Evolutionary conservation across 2,329 filamentous ascomycete species (phyloP), one percentile per base, ranked within the genome.

Genomic region (Thyridium curvatum): DNA sequence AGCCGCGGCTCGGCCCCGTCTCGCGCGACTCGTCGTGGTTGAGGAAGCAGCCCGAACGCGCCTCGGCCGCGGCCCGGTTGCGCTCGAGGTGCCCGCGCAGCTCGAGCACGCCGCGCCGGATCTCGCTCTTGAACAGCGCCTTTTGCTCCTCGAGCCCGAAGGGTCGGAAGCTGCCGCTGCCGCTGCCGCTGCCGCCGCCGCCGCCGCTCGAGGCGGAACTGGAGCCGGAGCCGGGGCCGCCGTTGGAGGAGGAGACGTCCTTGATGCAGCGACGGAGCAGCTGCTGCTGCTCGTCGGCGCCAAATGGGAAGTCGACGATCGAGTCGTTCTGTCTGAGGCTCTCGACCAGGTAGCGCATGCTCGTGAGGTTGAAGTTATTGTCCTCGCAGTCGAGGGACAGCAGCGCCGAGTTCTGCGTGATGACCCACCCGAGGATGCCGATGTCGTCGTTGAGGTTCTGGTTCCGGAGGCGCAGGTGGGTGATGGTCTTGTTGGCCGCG

Each of bases 361-460:
- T 70, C 16, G 71, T 71, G 29, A 74, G 56, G 44, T 72, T 75
- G 47, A 77, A 71, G 38, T 68, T 68, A 43, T 77, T 78, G 45
- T 69, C 66, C 31, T 71, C 68, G 46, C 71, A 74, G 50, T 79
- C 74, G 13, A 79, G 54, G 39, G 72, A 72, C 18, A 63, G 61
- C 3, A 79, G 61, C 0, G 65, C 65, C 42, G 56, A 60, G 50
- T 77, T 77, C 21, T 56, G 53, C 5, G 65, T 62, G 13, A 79
- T 62, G 3, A 70, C 69, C 31, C 64, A 64, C 31, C 71, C 72
- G 26, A 79, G 54, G 37, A 54, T 54, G 18, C 71, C 74, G 15
- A 73, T 68, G 40, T 76, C 74, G 45, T 69, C 60, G 45, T 72
- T 69, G 8, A 74, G 61, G 56, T 72, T 69, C 51, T 79, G 74